Conservation (phyloP, 2,329 filamentous ascomycete genomes). For the Dryadomyces quercus-mongolicae region DNA sequence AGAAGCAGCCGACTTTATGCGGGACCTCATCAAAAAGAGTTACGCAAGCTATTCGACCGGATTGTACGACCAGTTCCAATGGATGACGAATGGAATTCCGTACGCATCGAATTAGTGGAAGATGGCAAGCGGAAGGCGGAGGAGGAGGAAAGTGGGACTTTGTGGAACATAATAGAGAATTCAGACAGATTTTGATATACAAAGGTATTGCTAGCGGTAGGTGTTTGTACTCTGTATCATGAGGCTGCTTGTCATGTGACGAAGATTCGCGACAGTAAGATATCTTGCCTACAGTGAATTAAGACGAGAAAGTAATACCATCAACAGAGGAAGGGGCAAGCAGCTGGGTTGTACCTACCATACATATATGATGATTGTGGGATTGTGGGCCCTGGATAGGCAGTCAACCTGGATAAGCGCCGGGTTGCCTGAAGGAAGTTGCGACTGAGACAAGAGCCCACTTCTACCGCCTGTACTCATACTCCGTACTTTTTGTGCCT, state of each 20-base stretch:
- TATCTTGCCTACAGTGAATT: not conserved
- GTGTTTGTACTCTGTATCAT: not conserved
- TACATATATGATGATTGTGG: too few species aligned
- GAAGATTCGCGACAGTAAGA: not conserved
- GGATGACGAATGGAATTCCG: slow-evolving; percentile 15
- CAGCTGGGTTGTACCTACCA: too few species aligned
- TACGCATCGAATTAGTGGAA: slow-evolving; percentile 11
- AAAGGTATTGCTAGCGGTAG: not conserved
- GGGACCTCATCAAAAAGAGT: slow-evolving; percentile 78
- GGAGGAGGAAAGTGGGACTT: not conserved
- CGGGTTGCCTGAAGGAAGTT: too few species aligned
- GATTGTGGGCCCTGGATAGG: too few species aligned
- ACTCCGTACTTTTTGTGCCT: too few species aligned
- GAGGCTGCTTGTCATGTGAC: not conserved
- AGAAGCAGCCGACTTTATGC: slow-evolving; percentile 91
- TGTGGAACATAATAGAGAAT: not conserved
- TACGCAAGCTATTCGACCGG: slow-evolving; percentile 84
- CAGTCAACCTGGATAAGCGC: too few species aligned
- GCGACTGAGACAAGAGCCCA: too few species aligned
- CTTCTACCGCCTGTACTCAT: too few species aligned
- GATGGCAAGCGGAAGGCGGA: slow-evolving; percentile 1
- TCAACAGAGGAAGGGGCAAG: too few species aligned
- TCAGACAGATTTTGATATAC: not conserved
- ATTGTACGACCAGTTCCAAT: slow-evolving; percentile 94
- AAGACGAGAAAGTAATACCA: too few species aligned